Conservation (phyloP, 306 rosid genomes). For the Vigna trinervia region DNA sequence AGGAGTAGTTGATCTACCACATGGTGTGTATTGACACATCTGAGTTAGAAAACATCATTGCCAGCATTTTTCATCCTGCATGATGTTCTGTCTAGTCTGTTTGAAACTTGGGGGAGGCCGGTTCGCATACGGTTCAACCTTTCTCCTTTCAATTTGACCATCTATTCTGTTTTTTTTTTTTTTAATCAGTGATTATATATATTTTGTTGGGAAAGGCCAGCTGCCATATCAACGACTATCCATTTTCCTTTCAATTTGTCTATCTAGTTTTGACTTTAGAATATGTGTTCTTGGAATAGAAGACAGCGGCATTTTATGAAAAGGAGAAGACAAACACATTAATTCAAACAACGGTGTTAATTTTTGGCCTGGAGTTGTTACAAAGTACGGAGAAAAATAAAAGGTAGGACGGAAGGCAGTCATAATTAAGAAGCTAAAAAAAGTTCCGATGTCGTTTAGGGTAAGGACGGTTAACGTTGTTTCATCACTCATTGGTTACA, state of each 20-base stretch:
- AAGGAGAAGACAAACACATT: no score
- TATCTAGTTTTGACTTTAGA: not conserved
- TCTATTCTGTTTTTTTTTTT: not conserved
- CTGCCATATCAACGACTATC: not conserved
- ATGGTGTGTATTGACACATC: conserved; percentile 22
- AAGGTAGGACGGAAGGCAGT: no score
- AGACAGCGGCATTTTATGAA: no score
- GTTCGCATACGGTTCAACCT: not conserved
- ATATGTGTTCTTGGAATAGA: no score
- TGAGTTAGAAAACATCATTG: not conserved
- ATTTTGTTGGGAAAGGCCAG: not conserved
- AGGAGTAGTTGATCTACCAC: not conserved
- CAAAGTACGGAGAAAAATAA: no score
- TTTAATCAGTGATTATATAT: not conserved
- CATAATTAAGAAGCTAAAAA: no score
- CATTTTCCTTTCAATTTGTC: not conserved
- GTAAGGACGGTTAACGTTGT: no score
- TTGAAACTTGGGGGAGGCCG: not conserved
- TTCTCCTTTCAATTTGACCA: not conserved
- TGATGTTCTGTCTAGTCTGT: not conserved
- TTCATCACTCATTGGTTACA: no score
- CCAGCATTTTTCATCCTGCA: not conserved
- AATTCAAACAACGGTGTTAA: no score
- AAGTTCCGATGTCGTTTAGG: no score
- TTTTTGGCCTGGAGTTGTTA: no score